Percentiles rank a stretch among this genome's conserved stretches.
These are phyloP conservation scores for Tricholoma sp. DNA, from an alignment of 768 basidiomycete species.

Conservation along the genomic window DNA sequence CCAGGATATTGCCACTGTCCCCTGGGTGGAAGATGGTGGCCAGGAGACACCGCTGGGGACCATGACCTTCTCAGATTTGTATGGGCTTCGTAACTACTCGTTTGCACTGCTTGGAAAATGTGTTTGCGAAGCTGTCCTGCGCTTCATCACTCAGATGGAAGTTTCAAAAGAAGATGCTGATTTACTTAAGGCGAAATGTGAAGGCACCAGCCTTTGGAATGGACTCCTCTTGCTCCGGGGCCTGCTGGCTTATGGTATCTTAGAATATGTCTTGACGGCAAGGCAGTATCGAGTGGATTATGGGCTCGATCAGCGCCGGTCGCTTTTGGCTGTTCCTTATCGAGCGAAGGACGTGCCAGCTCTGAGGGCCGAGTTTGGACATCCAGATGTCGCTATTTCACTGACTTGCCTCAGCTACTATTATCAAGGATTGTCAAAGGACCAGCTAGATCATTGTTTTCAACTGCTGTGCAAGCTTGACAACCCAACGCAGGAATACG, in stretches of 20 bases:
- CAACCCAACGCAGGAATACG: conserved; percentile 37
- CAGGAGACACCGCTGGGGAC: conserved; percentile 48
- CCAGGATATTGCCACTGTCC: conserved; percentile 38
- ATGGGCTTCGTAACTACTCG: conserved; percentile 8
- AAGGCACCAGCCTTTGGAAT: conserved; percentile 24
- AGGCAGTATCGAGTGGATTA: conserved; percentile 50
- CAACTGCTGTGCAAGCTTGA: conserved; percentile 33
- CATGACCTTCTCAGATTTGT: conserved; percentile 43
- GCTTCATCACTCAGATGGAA: conserved; percentile 18
- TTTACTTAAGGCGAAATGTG: conserved; percentile 12
- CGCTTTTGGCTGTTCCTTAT: conserved; percentile 47
- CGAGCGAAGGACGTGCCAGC: conserved; percentile 49
- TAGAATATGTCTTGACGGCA: conserved; percentile 31
- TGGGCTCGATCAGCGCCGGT: conserved; percentile 37
- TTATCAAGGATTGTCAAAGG: conserved; percentile 36
- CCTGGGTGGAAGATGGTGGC: conserved; percentile 48
- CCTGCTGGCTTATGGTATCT: conserved; percentile 35
- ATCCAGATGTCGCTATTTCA: conserved; percentile 42
- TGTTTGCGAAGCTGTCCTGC: conserved; percentile 8
- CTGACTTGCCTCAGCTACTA: conserved; percentile 47
- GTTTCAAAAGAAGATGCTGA: conserved; percentile 1
- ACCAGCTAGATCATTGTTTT: conserved; percentile 34
- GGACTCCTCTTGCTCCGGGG: conserved; percentile 40
- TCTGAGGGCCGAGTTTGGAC: conserved; percentile 43
- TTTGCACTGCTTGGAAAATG: conserved; percentile 18